These are phyloP conservation scores for Penicillium sp. DNA, from an alignment of 2,329 filamentous ascomycete species.

Conservation along the genomic window DNA sequence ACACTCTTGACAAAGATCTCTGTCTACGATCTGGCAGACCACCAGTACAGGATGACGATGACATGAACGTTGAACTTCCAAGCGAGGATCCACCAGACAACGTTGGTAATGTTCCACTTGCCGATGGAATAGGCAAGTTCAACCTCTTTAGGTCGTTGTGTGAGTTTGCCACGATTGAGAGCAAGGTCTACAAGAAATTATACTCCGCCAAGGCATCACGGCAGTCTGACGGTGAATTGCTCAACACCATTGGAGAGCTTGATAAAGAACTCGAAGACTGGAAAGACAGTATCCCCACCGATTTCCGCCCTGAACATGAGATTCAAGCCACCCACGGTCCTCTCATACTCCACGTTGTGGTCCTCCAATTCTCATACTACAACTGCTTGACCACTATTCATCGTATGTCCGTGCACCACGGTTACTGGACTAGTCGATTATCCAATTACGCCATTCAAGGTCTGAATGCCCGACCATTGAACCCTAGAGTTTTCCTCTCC, in stretches of 20 bases:
- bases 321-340: constrained; percentile 92
- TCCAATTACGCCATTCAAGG: constrained; percentile 96
- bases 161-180: constrained; percentile 87
- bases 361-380: constrained; percentile 95
- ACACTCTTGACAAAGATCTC: constrained; percentile 72
- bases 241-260: constrained; percentile 94
- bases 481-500: constrained; percentile 91
- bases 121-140: constrained; percentile 86
- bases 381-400: constrained; percentile 98
- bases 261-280: constrained; percentile 88
- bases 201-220: constrained; percentile 92
- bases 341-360: constrained; percentile 89
- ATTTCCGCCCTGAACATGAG: constrained; percentile 95
- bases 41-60: constrained; percentile 72
- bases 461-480: constrained; percentile 83
- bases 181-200: constrained; percentile 86
- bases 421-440: constrained; percentile 94
- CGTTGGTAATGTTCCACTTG: constrained; percentile 88
- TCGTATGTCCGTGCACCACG: constrained; percentile 96
- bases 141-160: constrained; percentile 94
- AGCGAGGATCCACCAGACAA: constrained; percentile 89
- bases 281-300: constrained; percentile 93
- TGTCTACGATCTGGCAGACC: constrained; percentile 71
- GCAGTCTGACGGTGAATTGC: constrained; percentile 85
- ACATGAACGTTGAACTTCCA: constrained; percentile 95